Conservation (phyloP, 2,329 filamentous ascomycete species). For the Colletotrichum theobromicola region DNA sequence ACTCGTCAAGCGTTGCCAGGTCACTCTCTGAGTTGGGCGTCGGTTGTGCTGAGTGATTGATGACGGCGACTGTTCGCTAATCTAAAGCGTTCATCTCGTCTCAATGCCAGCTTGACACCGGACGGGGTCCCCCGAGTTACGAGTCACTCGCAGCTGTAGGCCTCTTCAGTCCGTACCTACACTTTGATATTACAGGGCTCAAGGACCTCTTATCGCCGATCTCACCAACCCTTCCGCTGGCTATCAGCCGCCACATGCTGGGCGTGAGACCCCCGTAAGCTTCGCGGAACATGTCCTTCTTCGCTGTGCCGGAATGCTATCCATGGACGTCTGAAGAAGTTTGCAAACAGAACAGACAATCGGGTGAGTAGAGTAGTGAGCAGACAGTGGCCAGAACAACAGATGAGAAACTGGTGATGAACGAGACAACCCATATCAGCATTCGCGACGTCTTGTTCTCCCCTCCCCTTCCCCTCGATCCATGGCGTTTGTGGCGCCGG, state of each 20-base stretch:
- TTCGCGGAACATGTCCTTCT: not conserved
- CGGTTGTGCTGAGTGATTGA: not conserved
- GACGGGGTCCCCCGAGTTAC: not conserved
- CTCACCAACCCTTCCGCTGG: not conserved
- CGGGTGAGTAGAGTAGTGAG: not conserved
- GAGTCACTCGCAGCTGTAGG: not conserved
- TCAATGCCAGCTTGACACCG: not conserved
- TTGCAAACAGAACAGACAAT: not conserved
- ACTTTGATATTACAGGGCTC: not conserved
- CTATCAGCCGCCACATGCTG: not conserved
- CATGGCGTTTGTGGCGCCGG: constrained; percentile 5
- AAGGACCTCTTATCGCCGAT: not conserved
- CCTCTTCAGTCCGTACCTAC: not conserved
- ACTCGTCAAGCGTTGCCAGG: not conserved
- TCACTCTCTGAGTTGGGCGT: not conserved
- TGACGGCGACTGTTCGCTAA: not conserved
- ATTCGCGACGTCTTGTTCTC: not conserved
- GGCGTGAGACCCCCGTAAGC: not conserved
- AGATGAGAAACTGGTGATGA: not conserved
- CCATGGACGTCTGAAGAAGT: not conserved
- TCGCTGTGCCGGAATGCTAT: not conserved
- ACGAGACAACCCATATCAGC: not conserved
- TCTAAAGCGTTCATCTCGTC: constrained; percentile 3
- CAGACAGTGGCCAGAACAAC: not conserved
- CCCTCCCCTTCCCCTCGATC: not conserved